Conservation (phyloP, 345 rosid species). For the Salix dunnii region DNA sequence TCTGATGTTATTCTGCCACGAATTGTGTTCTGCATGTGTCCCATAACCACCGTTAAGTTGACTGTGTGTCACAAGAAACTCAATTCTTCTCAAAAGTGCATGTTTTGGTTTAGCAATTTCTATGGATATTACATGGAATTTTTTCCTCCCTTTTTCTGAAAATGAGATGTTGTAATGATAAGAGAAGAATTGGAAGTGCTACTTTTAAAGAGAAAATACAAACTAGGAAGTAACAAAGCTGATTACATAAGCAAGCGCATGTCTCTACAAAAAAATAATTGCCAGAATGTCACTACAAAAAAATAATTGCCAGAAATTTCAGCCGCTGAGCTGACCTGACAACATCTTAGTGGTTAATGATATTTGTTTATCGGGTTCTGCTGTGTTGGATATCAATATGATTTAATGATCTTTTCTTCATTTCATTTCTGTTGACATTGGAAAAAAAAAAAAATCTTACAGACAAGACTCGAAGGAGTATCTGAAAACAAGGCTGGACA, state of each 20-base stretch:
- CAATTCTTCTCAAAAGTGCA: neutral
- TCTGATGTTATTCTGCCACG: neutral
- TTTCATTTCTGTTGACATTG: neutral
- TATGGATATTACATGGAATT: neutral
- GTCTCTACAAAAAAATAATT: neutral
- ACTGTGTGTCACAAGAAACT: neutral
- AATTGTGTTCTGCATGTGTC: neutral
- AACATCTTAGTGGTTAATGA: neutral
- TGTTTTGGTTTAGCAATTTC: neutral
- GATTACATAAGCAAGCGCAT: neutral
- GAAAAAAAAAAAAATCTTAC: constrained; percentile 1
- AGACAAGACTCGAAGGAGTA: constrained; percentile 75
- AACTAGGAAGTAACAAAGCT: neutral
- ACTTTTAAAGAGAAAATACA: neutral
- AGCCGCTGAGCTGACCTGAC: neutral
- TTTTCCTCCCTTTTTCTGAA: neutral
- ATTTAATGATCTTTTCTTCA: neutral
- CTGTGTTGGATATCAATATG: neutral
- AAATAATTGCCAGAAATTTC: neutral
- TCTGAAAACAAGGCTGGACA: constrained; percentile 53
- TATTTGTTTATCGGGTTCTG: neutral
- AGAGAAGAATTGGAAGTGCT: neutral
- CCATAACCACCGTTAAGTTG: neutral
- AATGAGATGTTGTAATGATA: neutral
- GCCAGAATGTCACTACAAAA: neutral